Evolutionary conservation across 192 early-diverging fungal species (phyloP), one percentile per base, ranked within the genome.

Genomic region (Backusella psychrophila): DNA sequence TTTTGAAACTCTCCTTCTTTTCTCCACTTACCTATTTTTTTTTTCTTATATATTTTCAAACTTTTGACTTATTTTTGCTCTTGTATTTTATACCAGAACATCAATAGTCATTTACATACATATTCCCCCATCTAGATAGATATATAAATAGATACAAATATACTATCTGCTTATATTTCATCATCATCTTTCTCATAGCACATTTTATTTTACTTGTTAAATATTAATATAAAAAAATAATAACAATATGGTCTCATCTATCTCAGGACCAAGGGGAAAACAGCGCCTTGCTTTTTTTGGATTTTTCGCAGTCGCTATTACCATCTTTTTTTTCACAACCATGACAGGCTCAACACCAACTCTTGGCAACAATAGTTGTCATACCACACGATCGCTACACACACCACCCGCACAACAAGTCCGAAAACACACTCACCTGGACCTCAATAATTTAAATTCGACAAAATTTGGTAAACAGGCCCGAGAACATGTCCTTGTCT

Each of bases 401-500:
- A 53, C 52, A 29, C 53, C 41, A 34, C 53, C 33, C 7, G 15
- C 52, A 23, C 33, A 35, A 9, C 52, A 52, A 52, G 31, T 35
- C 23, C 26, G 72, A 59, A 34, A 46, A 17, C n/a, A 34, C 53
- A 73, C 33, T 21, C 63, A 73, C 34, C 53, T 49, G 5, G 49
- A 80, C 73, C 75, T 80, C 15, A 80, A 80, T 67, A 36, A 49
- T 56, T 69, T 80, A 26, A 80, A 76, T 69, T 75, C 79, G 33
- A 73, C 79, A 14, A 39, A 46, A 14, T 49, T 49, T 33, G 75
- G 75, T 49, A 66, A 35, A 52, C 29, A 74, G 8, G 74, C 69
- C 53, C 38, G 52, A 66, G 69, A 84, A 49, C 73, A 79, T 53
- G 67, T 88, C 33, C 76, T 93, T 31, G 90, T 93, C 17, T 77